Evolutionary conservation across 1,139 yeast species (phyloP), one percentile per base, ranked within the genome.

Genomic region (Yamadazyma friedrichii): DNA sequence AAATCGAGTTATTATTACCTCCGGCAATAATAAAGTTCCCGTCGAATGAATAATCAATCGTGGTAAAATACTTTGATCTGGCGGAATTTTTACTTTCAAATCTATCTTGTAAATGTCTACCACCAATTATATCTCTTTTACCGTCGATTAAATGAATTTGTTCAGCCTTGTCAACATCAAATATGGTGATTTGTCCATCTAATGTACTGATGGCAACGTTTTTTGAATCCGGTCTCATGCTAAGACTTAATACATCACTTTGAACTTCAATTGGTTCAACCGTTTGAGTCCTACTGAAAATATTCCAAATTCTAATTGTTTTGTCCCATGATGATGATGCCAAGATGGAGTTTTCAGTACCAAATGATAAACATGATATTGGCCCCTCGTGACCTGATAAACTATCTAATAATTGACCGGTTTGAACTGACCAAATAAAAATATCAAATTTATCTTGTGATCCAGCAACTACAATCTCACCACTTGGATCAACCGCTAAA

Each of bases 261-360:
- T 76, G 79, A 25, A 88, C 79, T 54, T 86, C 89, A 53, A 93
- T 79, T 4, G 98, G 98, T 62, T 93, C 99, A 36, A 88, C 95
- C 37, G 81, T 82, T 56, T 83, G 89, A 0, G 88, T 76, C 52
- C 96, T 78, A 8, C 91, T 85, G 61, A 93, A 93, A 34, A 93
- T 81, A 58, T 84, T 86, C 99, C 99, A 93, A 10, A 93, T 73
- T 52, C 98, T 74, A 10, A 91, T 84, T 2, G 98, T 88, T 54
- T 84, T 86, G 64, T 93, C 99, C 99, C 99, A 94, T 22, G 96
- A 85, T 2, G 96, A 95, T 44, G 94, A 84, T 2, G 96, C 98
- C 43, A 93, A 70, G 9, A 83, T 74, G 16, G 88, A 77, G 47
- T 78, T 82, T 57, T 89, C 97, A 11, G 69, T 70, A 38, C 97